A percentile compares a stretch with the other conserved stretches of the same genome.
These are phyloP conservation scores for Wolfiporia cocos DNA, from an alignment of 1,284 basidiomycete species.

Conservation along the genomic window DNA sequence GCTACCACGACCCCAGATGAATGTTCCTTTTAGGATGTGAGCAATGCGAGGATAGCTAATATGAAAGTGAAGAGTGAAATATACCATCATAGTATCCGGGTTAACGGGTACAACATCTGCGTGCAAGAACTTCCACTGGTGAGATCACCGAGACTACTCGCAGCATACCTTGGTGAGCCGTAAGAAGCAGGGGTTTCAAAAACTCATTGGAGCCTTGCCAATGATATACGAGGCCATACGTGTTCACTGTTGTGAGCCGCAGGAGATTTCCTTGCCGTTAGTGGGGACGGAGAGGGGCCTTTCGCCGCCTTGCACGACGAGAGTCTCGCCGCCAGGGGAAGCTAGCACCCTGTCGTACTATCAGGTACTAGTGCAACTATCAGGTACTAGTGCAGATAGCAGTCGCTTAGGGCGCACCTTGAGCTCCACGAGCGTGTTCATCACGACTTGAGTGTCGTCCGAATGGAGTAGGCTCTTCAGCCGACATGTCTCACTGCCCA, in stretches of 20 bases:
- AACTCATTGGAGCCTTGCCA: slow-evolving; percentile 50
- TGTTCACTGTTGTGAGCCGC: slow-evolving; percentile 52
- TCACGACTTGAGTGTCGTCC: too few relatives aligned
- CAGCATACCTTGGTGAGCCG: slow-evolving; percentile 54
- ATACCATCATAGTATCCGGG: slow-evolving; percentile 35
- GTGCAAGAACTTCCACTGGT: not conserved
- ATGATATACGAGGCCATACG: slow-evolving; percentile 57
- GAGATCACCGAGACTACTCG: not conserved
- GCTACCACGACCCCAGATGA: slow-evolving; percentile 60
- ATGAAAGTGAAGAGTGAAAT: not conserved
- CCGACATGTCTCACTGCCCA: too few relatives aligned
- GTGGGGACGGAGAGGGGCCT: too few relatives aligned
- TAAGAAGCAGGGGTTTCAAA: slow-evolving; percentile 58
- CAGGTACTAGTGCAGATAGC: too few relatives aligned
- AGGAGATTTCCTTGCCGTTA: too few relatives aligned
- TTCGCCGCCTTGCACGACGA: too few relatives aligned
- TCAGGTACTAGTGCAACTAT: too few relatives aligned
- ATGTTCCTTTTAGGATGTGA: slow-evolving; percentile 24
- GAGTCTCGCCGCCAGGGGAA: too few relatives aligned
- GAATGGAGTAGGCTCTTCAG: too few relatives aligned
- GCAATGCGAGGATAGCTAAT: not conserved
- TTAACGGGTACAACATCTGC: slow-evolving; percentile 54
- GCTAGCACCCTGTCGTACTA: too few relatives aligned
- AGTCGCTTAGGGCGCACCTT: too few relatives aligned
- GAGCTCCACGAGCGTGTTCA: too few relatives aligned